Base-by-base conservation (phyloP, 192 early-diverging fungal genomes). In the Umbelopsis sp. region DNA sequence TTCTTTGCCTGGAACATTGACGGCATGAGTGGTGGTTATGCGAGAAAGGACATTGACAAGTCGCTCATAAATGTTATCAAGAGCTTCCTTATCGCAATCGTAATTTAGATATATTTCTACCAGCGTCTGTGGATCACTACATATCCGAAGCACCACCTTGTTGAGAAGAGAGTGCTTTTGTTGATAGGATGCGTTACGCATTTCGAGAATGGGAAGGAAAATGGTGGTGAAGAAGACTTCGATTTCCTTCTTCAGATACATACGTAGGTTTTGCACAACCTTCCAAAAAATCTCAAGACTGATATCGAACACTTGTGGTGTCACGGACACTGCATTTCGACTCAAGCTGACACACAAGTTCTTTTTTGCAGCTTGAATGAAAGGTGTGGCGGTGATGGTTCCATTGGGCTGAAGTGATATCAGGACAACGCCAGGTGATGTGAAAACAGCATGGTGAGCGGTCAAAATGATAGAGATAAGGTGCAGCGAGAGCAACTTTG, bases 41-140 rank as follows among this genome's bases (percentile, higher is more conserved):
- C 85, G 86, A 25, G 86, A 80, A 15, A 92, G 66, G 12, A 90
- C 86, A 69, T 89, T 91, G 25, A 95, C 90, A 46, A 96, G 70
- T 65, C 95, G 84, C 79, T 98, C 94, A 86, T 93, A 98, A 71
- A 95, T 90, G 67, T 95, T 98, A 75, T 93, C 88, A 37, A 88
- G 75, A 10, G 92, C 89, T 72, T 94, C 90, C 48, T 87, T 77
- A 65, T 93, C 88, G 75, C 96, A 98, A 80, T 98, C 96, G 68
- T 96, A 96, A 82, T 98, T 98, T 3, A 98, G 81, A 71, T 95
- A 98, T 27, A 98, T 87, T 73, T 98, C 96, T 4, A 98, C 94
- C 4, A 96, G 74, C 4, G 92, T 81, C 45, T 89, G 85, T 21
- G 93, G 92, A 49, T 94, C 90, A 23, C 80, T 74, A 53, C 93